Conservation (phyloP, 2,329 filamentous ascomycete species). For the Calonectria pseudoreteaudii region DNA sequence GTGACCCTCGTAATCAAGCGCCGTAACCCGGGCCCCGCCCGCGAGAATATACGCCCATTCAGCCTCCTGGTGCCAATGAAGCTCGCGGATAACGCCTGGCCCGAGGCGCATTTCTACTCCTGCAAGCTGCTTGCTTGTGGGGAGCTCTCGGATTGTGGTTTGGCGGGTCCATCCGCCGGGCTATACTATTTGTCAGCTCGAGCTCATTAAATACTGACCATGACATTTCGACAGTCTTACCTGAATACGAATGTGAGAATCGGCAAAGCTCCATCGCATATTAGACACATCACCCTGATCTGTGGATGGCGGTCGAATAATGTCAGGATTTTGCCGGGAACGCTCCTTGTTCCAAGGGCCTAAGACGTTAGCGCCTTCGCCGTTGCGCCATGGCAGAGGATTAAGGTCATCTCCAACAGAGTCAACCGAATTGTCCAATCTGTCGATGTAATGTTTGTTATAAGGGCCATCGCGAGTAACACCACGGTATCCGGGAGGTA, state of each 20-base stretch:
- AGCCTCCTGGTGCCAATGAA: slow-evolving; percentile 85
- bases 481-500: slow-evolving; percentile 57
- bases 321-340: slow-evolving; percentile 77
- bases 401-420: slow-evolving; percentile 68
- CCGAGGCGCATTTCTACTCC: slow-evolving; percentile 84
- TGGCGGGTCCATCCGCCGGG: slow-evolving; percentile 83
- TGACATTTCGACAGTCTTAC: slow-evolving; percentile 44
- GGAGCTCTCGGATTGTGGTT: slow-evolving; percentile 75
- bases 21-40: slow-evolving; percentile 77
- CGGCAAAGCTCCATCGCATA: slow-evolving; percentile 78
- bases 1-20: slow-evolving; percentile 79
- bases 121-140: slow-evolving; percentile 76
- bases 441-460: slow-evolving; percentile 68
- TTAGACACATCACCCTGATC: slow-evolving; percentile 78
- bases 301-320: slow-evolving; percentile 79
- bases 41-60: slow-evolving; percentile 83
- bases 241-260: slow-evolving; percentile 73
- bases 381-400: slow-evolving; percentile 74
- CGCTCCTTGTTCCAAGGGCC: slow-evolving; percentile 78
- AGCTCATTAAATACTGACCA: no score
- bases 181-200: slow-evolving; percentile 47
- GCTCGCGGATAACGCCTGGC: slow-evolving; percentile 77
- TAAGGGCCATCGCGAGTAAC: slow-evolving; percentile 61
- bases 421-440: slow-evolving; percentile 73
- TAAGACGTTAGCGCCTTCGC: slow-evolving; percentile 73